Percentiles rank a stretch among this genome's conserved stretches.
Evolutionary conservation across 176 grass and related monocot species (phyloP).

Genomic region (Melocanna baccifera): DNA sequence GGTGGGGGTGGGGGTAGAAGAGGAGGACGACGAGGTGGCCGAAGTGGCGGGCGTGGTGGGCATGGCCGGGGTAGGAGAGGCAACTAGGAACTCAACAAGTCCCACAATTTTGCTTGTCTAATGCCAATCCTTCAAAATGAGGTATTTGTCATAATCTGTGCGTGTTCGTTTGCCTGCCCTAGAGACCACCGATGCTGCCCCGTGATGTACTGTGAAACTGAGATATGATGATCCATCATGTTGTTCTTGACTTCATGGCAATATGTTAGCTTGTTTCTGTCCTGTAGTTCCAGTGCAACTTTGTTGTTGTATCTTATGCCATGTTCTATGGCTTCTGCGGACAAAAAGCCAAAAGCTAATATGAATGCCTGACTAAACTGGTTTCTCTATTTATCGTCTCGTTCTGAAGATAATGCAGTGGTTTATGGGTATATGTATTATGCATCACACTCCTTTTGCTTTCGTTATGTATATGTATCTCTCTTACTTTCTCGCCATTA

Average conservation of each 20-base stretch:
- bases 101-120: constrained; percentile 30
- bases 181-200: neutral
- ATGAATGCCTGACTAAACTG: too few species aligned
- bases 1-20: constrained; percentile 34
- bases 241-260: neutral
- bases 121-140: neutral
- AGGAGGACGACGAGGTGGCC: constrained; percentile 38
- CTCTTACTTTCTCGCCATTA: too few species aligned
- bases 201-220: constrained; percentile 16
- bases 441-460: too few species aligned
- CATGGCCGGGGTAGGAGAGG: constrained; percentile 47
- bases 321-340: too few species aligned
- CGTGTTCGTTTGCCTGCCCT: neutral
- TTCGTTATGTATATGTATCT: too few species aligned
- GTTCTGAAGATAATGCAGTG: too few species aligned
- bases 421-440: too few species aligned
- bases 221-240: neutral
- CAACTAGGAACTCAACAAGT: neutral
- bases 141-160: neutral
- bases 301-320: neutral
- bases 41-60: constrained; percentile 41
- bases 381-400: too few species aligned
- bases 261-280: neutral
- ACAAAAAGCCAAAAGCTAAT: too few species aligned
- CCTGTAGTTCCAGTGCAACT: neutral